Base-by-base conservation (phyloP, 257 asterid genomes). In the Penstemon newberryi region DNA sequence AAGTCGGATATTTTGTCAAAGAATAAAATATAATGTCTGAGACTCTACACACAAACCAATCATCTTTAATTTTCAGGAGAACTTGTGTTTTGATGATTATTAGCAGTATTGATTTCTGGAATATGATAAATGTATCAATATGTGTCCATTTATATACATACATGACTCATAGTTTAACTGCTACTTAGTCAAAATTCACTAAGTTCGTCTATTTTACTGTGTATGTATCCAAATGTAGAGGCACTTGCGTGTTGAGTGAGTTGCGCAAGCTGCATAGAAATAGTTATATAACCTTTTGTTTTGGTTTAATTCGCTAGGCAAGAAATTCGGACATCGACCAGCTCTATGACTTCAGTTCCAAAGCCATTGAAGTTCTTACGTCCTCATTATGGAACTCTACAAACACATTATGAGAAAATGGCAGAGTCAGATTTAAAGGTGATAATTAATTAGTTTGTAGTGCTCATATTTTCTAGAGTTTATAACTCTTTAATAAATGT, bases 301-400 rank as follows among this genome's bases (percentile, higher is more conserved):
- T 53, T 60, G 43, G 8, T 70, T 65, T 47, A 65, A 60, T 60
- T 66, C 59, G 61, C 33, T 65, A 93, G 99, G 75, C 95, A 87
- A 78, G 99, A 94, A 79, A 94, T 94, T 63, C 96, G 98, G 5
- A 82, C 87, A 10, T 85, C 99, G 38, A 94, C 98, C 66, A 94
- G 98, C 82, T 94, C 99, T 11, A 94, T 94, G 98, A 94, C 99
- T 63, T 88, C 96, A 13, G 98, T 94, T 63, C 98, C 99, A 5
- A 94, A 94, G 79, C 99, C 99, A 37, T 74, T 94, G 73, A 91
- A 94, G 79, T 94, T 94, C 80, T 77, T 94, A 69, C 96, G 98
- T 8, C 98, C 98, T 64, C 99, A 91, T 78, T 91, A 91, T 86
- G 96, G 87, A 70, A 89, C 96, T 70, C 81, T 94, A 19, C 92